Evolutionary conservation across 805 yeast genomes (phyloP).

Genomic region (Wickerhamiella lipophila): DNA sequence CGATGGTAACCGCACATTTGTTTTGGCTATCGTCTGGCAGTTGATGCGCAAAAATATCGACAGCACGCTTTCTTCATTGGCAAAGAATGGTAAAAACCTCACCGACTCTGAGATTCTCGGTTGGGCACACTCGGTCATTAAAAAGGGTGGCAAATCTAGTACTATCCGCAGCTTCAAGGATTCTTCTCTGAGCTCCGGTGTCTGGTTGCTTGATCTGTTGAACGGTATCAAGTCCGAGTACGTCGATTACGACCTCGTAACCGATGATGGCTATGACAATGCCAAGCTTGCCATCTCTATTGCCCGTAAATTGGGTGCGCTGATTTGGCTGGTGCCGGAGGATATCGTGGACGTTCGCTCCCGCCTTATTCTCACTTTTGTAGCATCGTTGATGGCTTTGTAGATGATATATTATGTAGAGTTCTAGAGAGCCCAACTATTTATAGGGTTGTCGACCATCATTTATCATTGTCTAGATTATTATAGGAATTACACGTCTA

Average conservation of each 20-base stretch:
- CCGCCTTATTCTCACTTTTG: constrained; percentile 82
- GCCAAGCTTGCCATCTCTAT: constrained; percentile 96
- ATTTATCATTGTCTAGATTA: no score
- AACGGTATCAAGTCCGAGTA: constrained; percentile 95
- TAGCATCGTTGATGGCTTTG: constrained; percentile 86
- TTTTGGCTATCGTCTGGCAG: constrained; percentile 95
- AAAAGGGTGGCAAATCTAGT: constrained; percentile 68
- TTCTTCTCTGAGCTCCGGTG: constrained; percentile 58
- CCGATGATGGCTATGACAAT: constrained; percentile 81
- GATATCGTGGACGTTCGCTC: constrained; percentile 94
- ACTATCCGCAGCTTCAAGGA: constrained; percentile 79
- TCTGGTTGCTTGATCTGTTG: constrained; percentile 76
- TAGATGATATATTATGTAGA: constrained; percentile 9
- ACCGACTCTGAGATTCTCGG: constrained; percentile 74
- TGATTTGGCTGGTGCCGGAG: constrained; percentile 99
- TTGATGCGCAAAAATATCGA: constrained; percentile 93
- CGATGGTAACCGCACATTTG: constrained; percentile 80
- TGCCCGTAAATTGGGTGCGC: constrained; percentile 94
- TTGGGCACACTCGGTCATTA: constrained; percentile 85
- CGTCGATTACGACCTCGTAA: constrained; percentile 87
- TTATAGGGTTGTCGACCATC: no score
- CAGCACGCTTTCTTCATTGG: constrained; percentile 61
- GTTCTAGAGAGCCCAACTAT: background rate
- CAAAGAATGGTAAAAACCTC: constrained; percentile 61
- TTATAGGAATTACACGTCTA: background rate